Base-by-base conservation (phyloP, 1,284 basidiomycete genomes). In the Cerrena zonata region DNA sequence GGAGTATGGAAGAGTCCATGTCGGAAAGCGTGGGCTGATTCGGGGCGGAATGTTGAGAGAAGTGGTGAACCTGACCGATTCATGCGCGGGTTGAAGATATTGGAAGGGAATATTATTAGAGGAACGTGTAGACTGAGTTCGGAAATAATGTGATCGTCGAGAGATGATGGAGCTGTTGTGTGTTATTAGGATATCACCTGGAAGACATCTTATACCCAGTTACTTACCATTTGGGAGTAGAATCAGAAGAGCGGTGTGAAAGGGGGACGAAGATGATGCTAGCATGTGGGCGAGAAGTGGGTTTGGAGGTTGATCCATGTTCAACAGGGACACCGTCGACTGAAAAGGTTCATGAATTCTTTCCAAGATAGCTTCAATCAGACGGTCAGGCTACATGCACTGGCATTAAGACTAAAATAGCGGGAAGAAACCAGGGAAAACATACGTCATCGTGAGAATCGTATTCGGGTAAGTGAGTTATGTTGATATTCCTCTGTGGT, bases 1-100 rank as follows among this genome's bases (percentile, higher is more conserved):
- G 82, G 80, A n/a, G n/a, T 74, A 54, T 74, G 77, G 62, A 86
- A 84, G 18, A 86, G 67, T 11, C 79, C 79, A 18, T 64, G 63
- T 18, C 81, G 78, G n/a, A 86, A 72, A 2, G 76, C 73, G 15
- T 71, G 59, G 12, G 75, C 61, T 63, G 52, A 49, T 58, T 30
- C 63, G 62, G 49, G 30, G n/a, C 44, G 51, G 47, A 49, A 23
- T 5, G 21, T 21, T 12, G 41, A 48, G 2, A 46, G 45, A 13
- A 27, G 30, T n/a, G 48, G 53, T 24, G 37, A 37, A 68, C n/a
- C n/a, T 63, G 65, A n/a, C 50, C 61, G 52, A 45, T 18, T n/a
- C 25, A 11, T 5, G 38, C 3, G 39, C n/a, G n/a, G n/a, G 47
- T 48, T 30, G 1, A 40, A 23, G 5, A 37, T 36, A 37, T 24